Conservation (phyloP, 176 grass and related monocot genomes). For the Aegilops sharonensis region DNA sequence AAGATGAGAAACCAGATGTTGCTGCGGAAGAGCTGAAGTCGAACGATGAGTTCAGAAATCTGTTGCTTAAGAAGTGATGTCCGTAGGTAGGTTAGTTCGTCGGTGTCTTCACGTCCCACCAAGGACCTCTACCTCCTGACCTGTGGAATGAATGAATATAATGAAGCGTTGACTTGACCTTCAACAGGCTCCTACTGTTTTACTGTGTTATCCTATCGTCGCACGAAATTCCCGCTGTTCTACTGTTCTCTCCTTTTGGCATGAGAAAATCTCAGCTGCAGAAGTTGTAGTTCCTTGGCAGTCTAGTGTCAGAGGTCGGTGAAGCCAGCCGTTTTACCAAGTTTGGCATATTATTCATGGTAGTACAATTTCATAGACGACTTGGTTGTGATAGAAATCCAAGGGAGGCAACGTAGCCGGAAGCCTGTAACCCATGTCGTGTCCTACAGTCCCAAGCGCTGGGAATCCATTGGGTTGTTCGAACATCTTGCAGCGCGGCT, state of each 20-base stretch:
- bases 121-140: neutral
- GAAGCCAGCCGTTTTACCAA: neutral
- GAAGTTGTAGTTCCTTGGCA: slow-evolving; percentile 1
- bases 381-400: neutral
- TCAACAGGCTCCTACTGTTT: neutral
- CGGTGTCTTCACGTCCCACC: neutral
- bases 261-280: neutral
- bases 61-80: slow-evolving; percentile 83
- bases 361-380: too few relatives aligned
- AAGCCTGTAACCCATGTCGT: too few relatives aligned
- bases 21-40: slow-evolving; percentile 69
- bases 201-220: neutral
- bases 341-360: neutral
- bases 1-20: slow-evolving; percentile 48
- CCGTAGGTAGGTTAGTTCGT: slow-evolving; percentile 22
- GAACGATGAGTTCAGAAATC: slow-evolving; percentile 83
- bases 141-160: slow-evolving; percentile 10
- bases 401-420: neutral
- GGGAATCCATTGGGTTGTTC: too few relatives aligned
- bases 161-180: neutral
- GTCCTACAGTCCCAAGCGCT: too few relatives aligned
- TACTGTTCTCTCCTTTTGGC: neutral
- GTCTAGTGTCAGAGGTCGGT: neutral
- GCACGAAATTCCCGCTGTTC: neutral
- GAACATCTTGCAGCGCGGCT: too few relatives aligned